Percentiles rank a stretch among this genome's conserved stretches.
phyloP scores from a whole-genome alignment of 257 asterid genomes.

The Fraxinus quadrangulata region DNA sequence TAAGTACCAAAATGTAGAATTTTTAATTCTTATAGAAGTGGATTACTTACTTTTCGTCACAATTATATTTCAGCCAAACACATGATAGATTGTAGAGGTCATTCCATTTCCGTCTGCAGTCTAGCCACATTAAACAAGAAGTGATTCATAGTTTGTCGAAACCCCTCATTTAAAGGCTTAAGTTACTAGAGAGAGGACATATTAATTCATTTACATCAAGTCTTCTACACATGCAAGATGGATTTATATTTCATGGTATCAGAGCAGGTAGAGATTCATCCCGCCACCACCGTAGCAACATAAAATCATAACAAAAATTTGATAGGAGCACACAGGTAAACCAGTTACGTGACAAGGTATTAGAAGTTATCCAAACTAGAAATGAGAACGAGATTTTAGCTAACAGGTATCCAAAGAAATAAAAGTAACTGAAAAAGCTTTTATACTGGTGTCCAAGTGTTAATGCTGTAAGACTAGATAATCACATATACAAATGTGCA shows the following conservation, averaged over 20 bases:
- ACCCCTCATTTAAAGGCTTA: background rate
- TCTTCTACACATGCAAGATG: background rate
- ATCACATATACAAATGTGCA: too few relatives aligned
- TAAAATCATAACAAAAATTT: too few relatives aligned
- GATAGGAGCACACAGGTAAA: background rate
- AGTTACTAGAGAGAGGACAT: background rate
- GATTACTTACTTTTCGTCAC: background rate
- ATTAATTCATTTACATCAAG: background rate
- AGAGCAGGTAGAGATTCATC: background rate
- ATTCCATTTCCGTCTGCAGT: background rate
- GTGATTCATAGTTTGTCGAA: background rate
- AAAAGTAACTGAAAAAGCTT: background rate
- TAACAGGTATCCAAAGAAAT: background rate
- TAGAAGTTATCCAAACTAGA: background rate
- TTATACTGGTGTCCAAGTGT: background rate
- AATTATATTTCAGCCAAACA: background rate
- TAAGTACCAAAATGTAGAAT: background rate
- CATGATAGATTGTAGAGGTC: background rate
- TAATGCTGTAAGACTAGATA: background rate
- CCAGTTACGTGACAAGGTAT: background rate
- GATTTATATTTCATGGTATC: background rate
- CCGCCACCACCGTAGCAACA: background rate
- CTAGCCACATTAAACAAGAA: background rate
- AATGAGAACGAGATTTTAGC: background rate
- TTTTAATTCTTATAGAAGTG: background rate